These are phyloP conservation scores for Herpotrichia juniperi DNA, from an alignment of 2,329 filamentous ascomycete genomes.

Conservation along the genomic window DNA sequence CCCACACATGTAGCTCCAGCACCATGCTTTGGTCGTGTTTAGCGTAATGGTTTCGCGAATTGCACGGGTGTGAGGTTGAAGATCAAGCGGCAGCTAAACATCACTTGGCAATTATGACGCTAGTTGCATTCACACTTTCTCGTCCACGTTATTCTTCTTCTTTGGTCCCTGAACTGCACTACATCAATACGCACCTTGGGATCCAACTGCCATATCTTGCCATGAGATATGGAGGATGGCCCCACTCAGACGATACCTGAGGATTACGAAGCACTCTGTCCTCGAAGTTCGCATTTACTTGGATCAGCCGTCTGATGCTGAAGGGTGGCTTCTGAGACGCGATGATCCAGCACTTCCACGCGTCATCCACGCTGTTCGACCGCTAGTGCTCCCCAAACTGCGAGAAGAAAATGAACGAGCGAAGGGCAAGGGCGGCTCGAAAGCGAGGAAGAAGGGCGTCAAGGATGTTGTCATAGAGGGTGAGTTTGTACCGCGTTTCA, in stretches of 20 bases:
- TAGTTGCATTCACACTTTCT: neutral
- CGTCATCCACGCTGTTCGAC: constrained; percentile 84
- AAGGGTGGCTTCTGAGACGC: constrained; percentile 83
- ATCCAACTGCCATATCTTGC: neutral
- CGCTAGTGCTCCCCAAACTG: constrained; percentile 86
- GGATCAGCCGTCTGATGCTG: constrained; percentile 82
- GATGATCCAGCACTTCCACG: constrained; percentile 77
- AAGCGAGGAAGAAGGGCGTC: constrained; percentile 77
- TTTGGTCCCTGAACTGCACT: neutral
- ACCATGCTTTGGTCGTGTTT: constrained; percentile 49
- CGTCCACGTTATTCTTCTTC: neutral
- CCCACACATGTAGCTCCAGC: constrained; percentile 86
- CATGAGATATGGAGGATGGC: constrained; percentile 65
- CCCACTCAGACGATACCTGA: constrained; percentile 84
- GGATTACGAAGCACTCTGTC: constrained; percentile 91
- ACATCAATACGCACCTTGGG: neutral
- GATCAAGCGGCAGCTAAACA: neutral
- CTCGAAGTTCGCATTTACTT: constrained; percentile 97
- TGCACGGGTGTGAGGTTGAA: neutral
- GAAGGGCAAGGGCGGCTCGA: constrained; percentile 63
- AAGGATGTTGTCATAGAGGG: constrained; percentile 88
- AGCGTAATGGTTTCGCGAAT: neutral
- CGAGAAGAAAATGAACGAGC: constrained; percentile 77
- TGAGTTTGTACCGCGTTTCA: constrained; percentile 49
- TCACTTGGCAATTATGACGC: neutral